Conservation (phyloP, 2,329 filamentous ascomycete species). For the Pleochaeta shiraiana region DNA sequence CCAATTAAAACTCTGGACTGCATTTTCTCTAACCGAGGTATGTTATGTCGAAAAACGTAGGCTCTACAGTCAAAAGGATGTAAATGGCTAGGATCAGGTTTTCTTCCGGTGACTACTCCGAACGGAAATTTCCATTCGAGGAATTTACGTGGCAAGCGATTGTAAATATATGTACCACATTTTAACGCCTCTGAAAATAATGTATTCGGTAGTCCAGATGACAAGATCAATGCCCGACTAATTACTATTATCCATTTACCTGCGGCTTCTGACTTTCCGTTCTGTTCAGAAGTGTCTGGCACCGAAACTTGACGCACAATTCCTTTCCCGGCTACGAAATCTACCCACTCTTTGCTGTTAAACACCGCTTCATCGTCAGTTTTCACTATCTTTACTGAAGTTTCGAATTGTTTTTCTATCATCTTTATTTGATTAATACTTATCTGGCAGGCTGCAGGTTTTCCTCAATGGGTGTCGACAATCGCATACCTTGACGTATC, state of each 20-base stretch:
- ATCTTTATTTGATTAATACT: not conserved
- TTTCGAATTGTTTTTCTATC: not conserved
- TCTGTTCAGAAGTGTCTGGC: not conserved
- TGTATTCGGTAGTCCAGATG: not conserved
- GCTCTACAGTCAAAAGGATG: constrained; percentile 1
- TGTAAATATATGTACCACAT: constrained; percentile 14
- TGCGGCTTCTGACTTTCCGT: constrained; percentile 1
- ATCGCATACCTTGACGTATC: not conserved
- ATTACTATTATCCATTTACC: not conserved
- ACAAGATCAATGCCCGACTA: not conserved
- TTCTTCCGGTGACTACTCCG: not conserved
- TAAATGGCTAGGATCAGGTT: not conserved
- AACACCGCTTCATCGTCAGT: not conserved
- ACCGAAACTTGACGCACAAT: not conserved
- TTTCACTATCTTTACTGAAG: not conserved
- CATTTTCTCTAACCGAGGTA: not conserved
- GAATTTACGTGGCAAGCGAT: not conserved
- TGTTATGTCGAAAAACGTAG: not conserved
- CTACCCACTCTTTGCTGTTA: not conserved
- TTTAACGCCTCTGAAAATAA: not conserved
- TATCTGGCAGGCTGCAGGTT: not conserved
- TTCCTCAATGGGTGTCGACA: not conserved
- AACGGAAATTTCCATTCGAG: not conserved
- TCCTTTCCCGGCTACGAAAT: not conserved
- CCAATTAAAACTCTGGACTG: not conserved